Base-by-base conservation (phyloP, 1,139 yeast genomes). In the Geotrichum reessii region DNA sequence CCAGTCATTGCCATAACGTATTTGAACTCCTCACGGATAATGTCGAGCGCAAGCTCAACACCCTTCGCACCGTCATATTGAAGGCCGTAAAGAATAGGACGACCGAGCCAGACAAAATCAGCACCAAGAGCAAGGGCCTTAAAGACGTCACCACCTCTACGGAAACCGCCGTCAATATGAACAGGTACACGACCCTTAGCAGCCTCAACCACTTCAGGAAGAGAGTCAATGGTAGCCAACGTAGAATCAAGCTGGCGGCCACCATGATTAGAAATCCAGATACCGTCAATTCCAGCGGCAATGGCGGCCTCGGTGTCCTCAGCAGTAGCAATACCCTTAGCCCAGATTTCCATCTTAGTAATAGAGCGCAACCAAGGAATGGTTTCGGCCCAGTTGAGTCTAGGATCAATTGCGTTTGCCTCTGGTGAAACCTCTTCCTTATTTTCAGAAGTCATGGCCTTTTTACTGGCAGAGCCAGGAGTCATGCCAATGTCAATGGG, bases 41-140 rank as follows among this genome's bases (percentile, higher is more conserved):
- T 64, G 42, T 64, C 63, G 51, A 65, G 63, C 63, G 70, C 65
- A 53, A 66, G 62, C 63, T 74, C 78, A n/a, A 83, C 84, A 24
- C 90, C 90, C 1, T 76, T 79, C 62, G 82, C 86, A 1, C 90
- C 90, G 63, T 84, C 81, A 3, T 84, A 77, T 14, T 83, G 78
- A 78, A 84, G 78, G 11, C 88, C 87, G 67, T 84, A 84, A 28
- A 84, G 73, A 65, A 83, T 84, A 0, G 89, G 87, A 61, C 89
- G 73, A 5, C 89, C 90, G 46, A 85, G 71, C 62, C 89, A 87
- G 25, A 85, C 89, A 37, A 85, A 87, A 62, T 81, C 82, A 5
- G 90, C 90, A 4, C 90, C 90, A n/a, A 85, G 73, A 58, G 87
- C 84, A 28, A 85, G 71, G 0, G 89, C 88, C 65, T 84, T 84